These are phyloP conservation scores for Musa troglodytarum DNA, from an alignment of 176 grass and related monocot species.

Conservation along the genomic window DNA sequence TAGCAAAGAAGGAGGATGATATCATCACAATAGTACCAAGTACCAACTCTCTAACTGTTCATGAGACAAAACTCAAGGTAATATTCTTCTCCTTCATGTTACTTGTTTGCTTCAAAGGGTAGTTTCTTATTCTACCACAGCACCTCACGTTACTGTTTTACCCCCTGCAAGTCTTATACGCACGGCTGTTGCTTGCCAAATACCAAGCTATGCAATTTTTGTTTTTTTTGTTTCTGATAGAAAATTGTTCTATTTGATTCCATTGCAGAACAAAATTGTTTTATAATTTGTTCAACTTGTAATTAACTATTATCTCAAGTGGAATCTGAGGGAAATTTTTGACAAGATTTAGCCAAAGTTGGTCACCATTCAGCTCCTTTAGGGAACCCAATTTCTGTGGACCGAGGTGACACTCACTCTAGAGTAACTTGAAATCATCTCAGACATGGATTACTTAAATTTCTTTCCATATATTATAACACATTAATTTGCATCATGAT, in stretches of 20 bases:
- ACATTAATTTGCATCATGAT: too few relatives aligned
- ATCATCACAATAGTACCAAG: constrained; percentile 74
- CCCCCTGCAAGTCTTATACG: not conserved
- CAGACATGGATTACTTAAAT: too few relatives aligned
- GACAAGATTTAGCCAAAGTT: not conserved
- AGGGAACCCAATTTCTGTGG: too few relatives aligned
- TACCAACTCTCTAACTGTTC: constrained; percentile 75
- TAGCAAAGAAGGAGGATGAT: constrained; percentile 91
- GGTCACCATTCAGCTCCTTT: too few relatives aligned
- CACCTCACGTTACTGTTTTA: not conserved
- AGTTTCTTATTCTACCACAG: not conserved
- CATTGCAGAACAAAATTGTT: not conserved
- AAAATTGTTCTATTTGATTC: not conserved
- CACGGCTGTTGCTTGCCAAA: not conserved
- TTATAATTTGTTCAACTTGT: not conserved
- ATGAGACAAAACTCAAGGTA: constrained; percentile 99
- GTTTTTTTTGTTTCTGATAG: not conserved
- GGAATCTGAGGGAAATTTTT: not conserved
- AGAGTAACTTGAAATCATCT: too few relatives aligned
- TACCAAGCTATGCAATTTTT: not conserved
- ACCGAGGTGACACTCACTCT: too few relatives aligned
- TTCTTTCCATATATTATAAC: too few relatives aligned
- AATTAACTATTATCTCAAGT: not conserved
- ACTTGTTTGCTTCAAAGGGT: constrained; percentile 11
- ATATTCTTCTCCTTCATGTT: constrained; percentile 17